Percentiles rank a stretch among this genome's conserved stretches.
Evolutionary conservation across 2,329 filamentous ascomycete species (phyloP).

Genomic region (Ophiostoma australiae): DNA sequence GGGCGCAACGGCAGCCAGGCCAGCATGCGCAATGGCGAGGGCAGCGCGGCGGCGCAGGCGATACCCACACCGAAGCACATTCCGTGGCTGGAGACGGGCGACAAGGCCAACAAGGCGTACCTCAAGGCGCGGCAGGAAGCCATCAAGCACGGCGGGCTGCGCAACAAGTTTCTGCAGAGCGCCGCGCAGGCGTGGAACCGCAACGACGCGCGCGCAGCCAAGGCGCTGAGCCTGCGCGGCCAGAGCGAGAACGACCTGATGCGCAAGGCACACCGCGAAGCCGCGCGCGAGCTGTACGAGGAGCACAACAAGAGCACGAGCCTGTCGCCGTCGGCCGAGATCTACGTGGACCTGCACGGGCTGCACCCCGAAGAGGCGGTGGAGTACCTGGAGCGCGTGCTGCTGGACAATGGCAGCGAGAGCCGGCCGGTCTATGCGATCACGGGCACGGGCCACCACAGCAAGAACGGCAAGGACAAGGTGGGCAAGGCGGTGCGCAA

Average conservation of each 20-base stretch:
- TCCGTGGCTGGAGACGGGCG: constrained; percentile 92
- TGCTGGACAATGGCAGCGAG: constrained; percentile 73
- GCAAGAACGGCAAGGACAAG: constrained; percentile 98
- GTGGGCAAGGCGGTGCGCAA: constrained; percentile 87
- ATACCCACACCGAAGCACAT: constrained; percentile 88
- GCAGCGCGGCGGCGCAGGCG: constrained; percentile 72
- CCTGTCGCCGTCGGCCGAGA: constrained; percentile 47
- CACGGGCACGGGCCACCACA: constrained; percentile 93
- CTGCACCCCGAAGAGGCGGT: constrained; percentile 97
- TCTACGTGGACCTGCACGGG: constrained; percentile 95
- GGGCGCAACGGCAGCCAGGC: constrained; percentile 61
- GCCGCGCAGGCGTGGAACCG: constrained; percentile 98
- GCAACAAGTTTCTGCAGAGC: constrained; percentile 93
- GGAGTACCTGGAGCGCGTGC: constrained; percentile 82
- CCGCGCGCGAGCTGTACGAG: constrained; percentile 85
- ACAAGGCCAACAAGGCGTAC: constrained; percentile 86
- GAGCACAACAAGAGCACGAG: constrained; percentile 67
- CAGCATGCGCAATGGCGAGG: constrained; percentile 64
- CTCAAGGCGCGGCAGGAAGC: constrained; percentile 92
- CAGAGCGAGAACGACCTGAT: constrained; percentile 97
- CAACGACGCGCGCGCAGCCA: constrained; percentile 92
- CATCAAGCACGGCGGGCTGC: constrained; percentile 91
- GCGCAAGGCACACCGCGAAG: constrained; percentile 93
- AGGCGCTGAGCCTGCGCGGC: constrained; percentile 86
- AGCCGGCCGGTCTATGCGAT: constrained; percentile 84